Percentiles rank a stretch among this genome's conserved stretches.
phyloP scores from a whole-genome alignment of 495 filamentous ascomycete genomes.

The Venustampulla echinocandica region DNA sequence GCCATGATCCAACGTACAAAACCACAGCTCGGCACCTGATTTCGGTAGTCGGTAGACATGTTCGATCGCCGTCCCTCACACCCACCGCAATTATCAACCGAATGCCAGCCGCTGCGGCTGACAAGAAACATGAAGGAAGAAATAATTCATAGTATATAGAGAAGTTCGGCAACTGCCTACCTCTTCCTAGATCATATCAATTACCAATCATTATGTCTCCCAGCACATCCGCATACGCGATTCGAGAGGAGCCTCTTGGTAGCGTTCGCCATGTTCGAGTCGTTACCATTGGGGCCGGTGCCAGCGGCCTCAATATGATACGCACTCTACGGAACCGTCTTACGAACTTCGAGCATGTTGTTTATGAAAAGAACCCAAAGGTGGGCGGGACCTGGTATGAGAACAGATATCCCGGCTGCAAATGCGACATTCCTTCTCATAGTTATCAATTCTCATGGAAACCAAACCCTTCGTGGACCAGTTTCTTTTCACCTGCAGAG shows the following conservation, averaged over 20 bases:
- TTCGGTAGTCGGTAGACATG: too few species aligned
- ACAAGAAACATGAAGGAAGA: too few species aligned
- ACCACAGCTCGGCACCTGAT: too few species aligned
- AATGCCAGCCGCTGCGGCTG: too few species aligned
- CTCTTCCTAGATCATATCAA: too few species aligned
- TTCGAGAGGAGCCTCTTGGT: not conserved
- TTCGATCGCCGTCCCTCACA: too few species aligned
- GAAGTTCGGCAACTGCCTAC: too few species aligned
- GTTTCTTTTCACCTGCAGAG: slow-evolving; percentile 44
- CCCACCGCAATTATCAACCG: too few species aligned
- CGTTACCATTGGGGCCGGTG: not conserved
- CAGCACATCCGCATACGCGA: not conserved
- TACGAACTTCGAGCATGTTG: slow-evolving; percentile 6
- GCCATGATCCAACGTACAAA: too few species aligned
- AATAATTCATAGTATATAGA: too few species aligned
- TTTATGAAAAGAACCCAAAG: slow-evolving; percentile 73
- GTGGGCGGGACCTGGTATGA: slow-evolving; percentile 53
- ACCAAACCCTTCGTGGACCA: slow-evolving; percentile 45
- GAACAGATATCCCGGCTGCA: slow-evolving; percentile 49
- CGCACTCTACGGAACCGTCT: not conserved
- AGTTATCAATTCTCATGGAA: slow-evolving; percentile 44
- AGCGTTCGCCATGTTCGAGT: not conserved
- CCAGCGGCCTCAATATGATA: not conserved
- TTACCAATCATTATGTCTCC: too few species aligned
- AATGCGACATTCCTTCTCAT: slow-evolving; percentile 45